phyloP scores from a whole-genome alignment of 208 protist species.

The Giardia duodenalis region DNA sequence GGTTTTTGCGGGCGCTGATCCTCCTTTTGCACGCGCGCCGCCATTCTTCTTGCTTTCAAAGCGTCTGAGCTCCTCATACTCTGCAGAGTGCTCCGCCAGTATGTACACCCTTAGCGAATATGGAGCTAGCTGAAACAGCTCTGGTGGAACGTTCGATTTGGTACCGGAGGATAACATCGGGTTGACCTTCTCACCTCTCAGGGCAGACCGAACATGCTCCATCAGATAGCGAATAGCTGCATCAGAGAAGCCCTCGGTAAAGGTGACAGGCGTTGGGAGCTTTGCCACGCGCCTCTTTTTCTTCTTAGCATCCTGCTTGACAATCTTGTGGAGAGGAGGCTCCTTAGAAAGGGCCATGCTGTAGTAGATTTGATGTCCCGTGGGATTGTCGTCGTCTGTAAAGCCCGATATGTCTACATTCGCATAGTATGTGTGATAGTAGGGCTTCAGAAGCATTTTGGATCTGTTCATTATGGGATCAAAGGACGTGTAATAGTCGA shows the following conservation, averaged over 20 bases:
- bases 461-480: not conserved
- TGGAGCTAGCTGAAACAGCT: not conserved
- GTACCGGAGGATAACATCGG: not conserved
- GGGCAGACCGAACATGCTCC: not conserved
- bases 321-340: not conserved
- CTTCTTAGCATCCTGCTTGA: not conserved
- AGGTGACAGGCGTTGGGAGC: not conserved
- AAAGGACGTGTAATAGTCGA: constrained; percentile 23
- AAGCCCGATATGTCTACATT: not conserved
- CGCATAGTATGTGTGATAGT: not conserved
- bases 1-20: not conserved
- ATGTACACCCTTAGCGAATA: constrained; percentile 5
- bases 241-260: not conserved
- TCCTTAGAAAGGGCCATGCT: not conserved
- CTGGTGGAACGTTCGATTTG: not conserved
- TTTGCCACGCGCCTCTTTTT: not conserved
- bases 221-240: not conserved
- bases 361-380: constrained; percentile 17
- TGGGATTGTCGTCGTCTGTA: not conserved
- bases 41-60: not conserved
- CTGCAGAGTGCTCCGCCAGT: not conserved
- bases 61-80: not conserved
- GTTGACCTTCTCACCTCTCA: constrained; percentile 4
- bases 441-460: not conserved
- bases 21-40: not conserved